These are phyloP conservation scores for Gorgonomyces haynaldii DNA, from an alignment of 192 early-diverging fungal genomes.

Conservation along the genomic window DNA sequence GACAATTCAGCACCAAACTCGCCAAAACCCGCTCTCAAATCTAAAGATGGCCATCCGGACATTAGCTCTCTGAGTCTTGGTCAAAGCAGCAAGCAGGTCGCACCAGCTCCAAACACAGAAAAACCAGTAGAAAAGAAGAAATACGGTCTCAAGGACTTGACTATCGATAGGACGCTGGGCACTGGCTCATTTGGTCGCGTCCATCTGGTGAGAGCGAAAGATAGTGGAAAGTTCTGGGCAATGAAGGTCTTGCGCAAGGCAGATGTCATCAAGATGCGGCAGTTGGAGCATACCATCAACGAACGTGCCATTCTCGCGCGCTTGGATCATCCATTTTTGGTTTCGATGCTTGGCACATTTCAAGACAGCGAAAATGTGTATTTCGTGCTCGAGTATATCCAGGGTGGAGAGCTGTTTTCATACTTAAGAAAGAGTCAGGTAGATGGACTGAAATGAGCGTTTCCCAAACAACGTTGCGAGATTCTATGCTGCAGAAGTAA, in stretches of 20 bases:
- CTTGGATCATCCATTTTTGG: slow-evolving; percentile 75
- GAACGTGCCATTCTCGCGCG: slow-evolving; percentile 79
- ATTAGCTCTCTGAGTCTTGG: no score
- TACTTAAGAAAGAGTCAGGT: slow-evolving; percentile 64
- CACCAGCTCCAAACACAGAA: no score
- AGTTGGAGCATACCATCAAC: slow-evolving; percentile 91
- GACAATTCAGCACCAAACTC: no score
- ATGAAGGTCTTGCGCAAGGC: slow-evolving; percentile 85
- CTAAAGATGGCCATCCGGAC: no score
- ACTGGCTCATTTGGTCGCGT: slow-evolving; percentile 93
- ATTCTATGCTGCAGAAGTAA: slow-evolving; percentile 75
- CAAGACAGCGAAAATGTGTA: slow-evolving; percentile 81
- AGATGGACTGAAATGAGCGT: slow-evolving; percentile 28
- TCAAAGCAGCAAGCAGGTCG: no score
- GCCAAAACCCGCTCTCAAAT: no score
- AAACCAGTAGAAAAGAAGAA: neutral
- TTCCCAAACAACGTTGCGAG: slow-evolving; percentile 67
- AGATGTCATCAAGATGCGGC: slow-evolving; percentile 77
- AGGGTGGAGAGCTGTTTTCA: slow-evolving; percentile 86
- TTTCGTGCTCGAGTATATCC: slow-evolving; percentile 87
- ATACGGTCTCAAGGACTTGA: slow-evolving; percentile 49
- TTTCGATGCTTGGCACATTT: slow-evolving; percentile 69
- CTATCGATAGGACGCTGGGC: slow-evolving; percentile 67
- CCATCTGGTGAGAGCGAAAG: slow-evolving; percentile 65
- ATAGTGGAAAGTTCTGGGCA: slow-evolving; percentile 66